Evolutionary conservation across 768 basidiomycete genomes (phyloP).

Genomic region (Kwoniella botswanensis): DNA sequence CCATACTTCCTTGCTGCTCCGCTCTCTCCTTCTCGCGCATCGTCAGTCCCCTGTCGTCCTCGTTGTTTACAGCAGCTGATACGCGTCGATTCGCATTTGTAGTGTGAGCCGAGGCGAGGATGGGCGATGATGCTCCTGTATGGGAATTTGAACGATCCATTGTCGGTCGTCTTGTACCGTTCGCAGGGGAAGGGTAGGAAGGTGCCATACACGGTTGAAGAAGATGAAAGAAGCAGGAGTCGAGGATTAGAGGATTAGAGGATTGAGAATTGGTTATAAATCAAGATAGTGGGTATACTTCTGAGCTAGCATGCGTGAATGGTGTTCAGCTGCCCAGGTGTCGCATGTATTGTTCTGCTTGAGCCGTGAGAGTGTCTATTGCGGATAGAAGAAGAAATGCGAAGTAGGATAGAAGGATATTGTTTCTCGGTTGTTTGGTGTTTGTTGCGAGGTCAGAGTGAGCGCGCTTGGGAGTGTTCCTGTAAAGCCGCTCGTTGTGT

Average conservation of each 20-base stretch:
- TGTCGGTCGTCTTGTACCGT: background rate
- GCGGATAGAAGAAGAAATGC: too few relatives aligned
- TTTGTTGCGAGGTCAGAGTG: too few relatives aligned
- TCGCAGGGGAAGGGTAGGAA: background rate
- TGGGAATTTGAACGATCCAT: slow-evolving; percentile 21
- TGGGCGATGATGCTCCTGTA: slow-evolving; percentile 4
- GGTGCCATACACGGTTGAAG: background rate
- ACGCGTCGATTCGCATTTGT: slow-evolving; percentile 23
- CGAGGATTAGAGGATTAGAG: background rate
- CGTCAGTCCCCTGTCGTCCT: slow-evolving; percentile 24
- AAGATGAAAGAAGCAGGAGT: background rate
- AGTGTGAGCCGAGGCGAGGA: slow-evolving; percentile 13
- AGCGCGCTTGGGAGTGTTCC: too few relatives aligned
- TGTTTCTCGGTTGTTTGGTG: too few relatives aligned
- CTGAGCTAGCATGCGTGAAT: too few relatives aligned
- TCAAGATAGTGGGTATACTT: background rate
- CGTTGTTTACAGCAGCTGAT: slow-evolving; percentile 13
- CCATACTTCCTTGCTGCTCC: slow-evolving; percentile 35
- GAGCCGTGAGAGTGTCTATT: too few relatives aligned
- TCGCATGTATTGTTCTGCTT: too few relatives aligned
- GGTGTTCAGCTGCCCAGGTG: too few relatives aligned
- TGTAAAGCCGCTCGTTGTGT: background rate
- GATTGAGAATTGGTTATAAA: background rate
- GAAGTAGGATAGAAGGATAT: too few relatives aligned
- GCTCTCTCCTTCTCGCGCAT: slow-evolving; percentile 27